Evolutionary conservation across 1,139 yeast species (phyloP).

Genomic region (Taphrina deformans): DNA sequence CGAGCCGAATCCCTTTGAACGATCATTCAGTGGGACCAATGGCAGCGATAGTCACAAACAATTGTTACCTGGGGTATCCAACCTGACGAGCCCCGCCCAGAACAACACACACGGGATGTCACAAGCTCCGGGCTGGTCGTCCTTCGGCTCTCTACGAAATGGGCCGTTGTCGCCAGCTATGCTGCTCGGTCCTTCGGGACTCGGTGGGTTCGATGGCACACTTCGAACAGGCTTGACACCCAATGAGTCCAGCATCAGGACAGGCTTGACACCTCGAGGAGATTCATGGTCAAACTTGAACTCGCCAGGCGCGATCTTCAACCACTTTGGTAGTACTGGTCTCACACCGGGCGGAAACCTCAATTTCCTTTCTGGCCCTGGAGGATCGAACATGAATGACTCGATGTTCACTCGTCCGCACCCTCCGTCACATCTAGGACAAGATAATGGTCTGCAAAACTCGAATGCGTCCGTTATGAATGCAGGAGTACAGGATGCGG

Average conservation of each 20-base stretch:
- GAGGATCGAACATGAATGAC: slow-evolving; percentile 18
- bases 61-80: slow-evolving; percentile 40
- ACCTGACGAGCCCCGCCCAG: slow-evolving; percentile 40
- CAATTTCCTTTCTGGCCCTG: slow-evolving; percentile 23
- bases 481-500: slow-evolving; percentile 36
- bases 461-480: background rate
- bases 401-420: slow-evolving; percentile 19
- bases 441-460: slow-evolving; percentile 11
- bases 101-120: slow-evolving; percentile 31
- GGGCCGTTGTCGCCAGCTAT: slow-evolving; percentile 40
- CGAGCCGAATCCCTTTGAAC: slow-evolving; percentile 95
- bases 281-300: slow-evolving; percentile 39
- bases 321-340: slow-evolving; percentile 40
- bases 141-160: slow-evolving; percentile 35
- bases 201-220: slow-evolving; percentile 37
- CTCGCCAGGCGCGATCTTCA: slow-evolving; percentile 47
- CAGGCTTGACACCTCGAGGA: slow-evolving; percentile 48
- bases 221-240: slow-evolving; percentile 41
- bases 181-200: slow-evolving; percentile 36
- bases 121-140: slow-evolving; percentile 34
- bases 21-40: slow-evolving; percentile 73
- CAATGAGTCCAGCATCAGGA: slow-evolving; percentile 44
- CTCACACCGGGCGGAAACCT: slow-evolving; percentile 18
- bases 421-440: slow-evolving; percentile 25
- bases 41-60: slow-evolving; percentile 36